These are phyloP conservation scores for Pontederia crassipes DNA, from an alignment of 176 grass and related monocot genomes.

Conservation along the genomic window DNA sequence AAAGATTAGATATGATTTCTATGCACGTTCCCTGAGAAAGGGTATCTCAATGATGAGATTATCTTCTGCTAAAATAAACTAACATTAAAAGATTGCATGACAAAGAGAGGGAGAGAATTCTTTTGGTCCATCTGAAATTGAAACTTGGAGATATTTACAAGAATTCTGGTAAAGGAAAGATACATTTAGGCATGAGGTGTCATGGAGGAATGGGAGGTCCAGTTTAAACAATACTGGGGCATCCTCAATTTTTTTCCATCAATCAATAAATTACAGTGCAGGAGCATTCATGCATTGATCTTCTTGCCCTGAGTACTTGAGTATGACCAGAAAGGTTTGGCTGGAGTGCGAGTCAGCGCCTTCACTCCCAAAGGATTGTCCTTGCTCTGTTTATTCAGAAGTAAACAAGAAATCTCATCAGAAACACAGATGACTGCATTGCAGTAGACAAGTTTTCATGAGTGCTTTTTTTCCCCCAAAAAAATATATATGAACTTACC, in stretches of 20 bases:
- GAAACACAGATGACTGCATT: background rate
- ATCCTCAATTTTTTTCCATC: too few relatives aligned
- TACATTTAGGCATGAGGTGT: background rate
- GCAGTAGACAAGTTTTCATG: background rate
- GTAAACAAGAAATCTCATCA: background rate
- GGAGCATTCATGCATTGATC: slow-evolving; percentile 36
- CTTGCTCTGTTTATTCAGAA: slow-evolving; percentile 46
- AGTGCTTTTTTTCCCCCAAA: background rate
- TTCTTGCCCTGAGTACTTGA: slow-evolving; percentile 31
- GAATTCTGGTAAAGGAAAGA: background rate
- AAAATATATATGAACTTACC: slow-evolving; percentile 32
- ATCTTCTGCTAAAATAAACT: too few relatives aligned
- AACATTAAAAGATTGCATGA: background rate
- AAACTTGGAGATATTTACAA: background rate
- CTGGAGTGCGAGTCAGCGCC: slow-evolving; percentile 39
- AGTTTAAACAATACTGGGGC: background rate
- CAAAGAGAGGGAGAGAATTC: background rate
- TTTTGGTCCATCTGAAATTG: background rate
- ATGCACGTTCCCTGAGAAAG: background rate
- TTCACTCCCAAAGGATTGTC: slow-evolving; percentile 61
- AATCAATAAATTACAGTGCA: background rate
- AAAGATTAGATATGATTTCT: too few relatives aligned
- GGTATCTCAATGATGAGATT: background rate
- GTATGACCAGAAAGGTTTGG: slow-evolving; percentile 38
- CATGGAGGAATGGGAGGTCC: background rate